Evolutionary conservation across 805 yeast species (phyloP), one percentile per base, ranked within the genome.

Genomic region (Ogataea henricii): DNA sequence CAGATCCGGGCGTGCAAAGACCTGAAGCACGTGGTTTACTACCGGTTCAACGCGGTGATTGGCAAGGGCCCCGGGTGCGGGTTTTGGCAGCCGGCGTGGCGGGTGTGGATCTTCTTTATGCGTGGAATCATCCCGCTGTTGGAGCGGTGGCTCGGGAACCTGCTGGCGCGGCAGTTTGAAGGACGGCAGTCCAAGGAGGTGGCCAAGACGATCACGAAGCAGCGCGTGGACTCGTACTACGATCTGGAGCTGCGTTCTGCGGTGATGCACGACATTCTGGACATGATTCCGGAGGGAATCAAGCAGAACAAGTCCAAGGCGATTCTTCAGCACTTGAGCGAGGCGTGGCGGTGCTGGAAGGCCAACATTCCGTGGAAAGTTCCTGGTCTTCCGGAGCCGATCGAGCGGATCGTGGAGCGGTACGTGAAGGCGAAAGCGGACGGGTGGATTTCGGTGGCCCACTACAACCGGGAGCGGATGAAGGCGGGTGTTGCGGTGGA

Each of bases 281-380:
- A 94, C 63, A 90, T 90, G 96, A 90, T 94, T 40, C 99, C 99
- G 0, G 97, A 89, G 53, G 96, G 96, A 1, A 77, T 94, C 51
- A 85, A 88, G 58, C 94, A 89, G 60, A 87, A 80, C 54, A 91
- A 89, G 63, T 82, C 97, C 1, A 86, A 87, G 59, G 83, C 96
- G 0, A 86, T 94, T 45, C 67, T 94, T 40, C 98, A 94, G 60
- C 99, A 94, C 67, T 73, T 94, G 48, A 87, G 96, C 62, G 99
- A 94, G 66, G 99, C 99, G 0, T 94, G 99, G 99, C 74, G 99
- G 64, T 94, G 98, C 65, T 94, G 99, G 99, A 94, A 94, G 65
- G 99, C 99, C 2, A 92, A 94, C 62, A 86, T 94, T 49, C 96
- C 97, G 0, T 94, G 98, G 98, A 83, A 89, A 56, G 98, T 94